Base-by-base conservation (phyloP, 495 filamentous ascomycete species). In the Aspergillus coremiiformis region DNA sequence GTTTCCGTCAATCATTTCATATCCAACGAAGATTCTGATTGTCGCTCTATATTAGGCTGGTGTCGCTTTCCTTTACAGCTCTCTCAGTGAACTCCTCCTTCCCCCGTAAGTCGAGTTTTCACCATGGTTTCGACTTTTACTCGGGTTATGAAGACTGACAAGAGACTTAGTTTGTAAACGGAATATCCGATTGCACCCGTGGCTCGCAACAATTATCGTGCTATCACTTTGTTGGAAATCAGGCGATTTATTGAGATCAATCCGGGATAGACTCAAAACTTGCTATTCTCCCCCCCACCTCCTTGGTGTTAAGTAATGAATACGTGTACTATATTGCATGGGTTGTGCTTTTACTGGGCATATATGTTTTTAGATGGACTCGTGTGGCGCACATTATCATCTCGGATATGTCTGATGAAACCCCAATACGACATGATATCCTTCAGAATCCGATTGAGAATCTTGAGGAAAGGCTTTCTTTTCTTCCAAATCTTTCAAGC, bases 21-120 rank as follows among this genome's bases (percentile, higher is more conserved):
- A 7, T n/a, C 23, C 27, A 10, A 20, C 26, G 32, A 51, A 55
- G 19, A 26, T 39, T 39, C 62, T 68, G 55, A 65, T 44, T 27
- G 15, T 52, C 37, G 26, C 21, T 7, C 32, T 39, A 19, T 10
- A 62, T 14, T 58, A 89, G 85, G 81, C 77, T 57, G 84, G 84
- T 53, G 78, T 90, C 42, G 81, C 85, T 44, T 86, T 90, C 73
- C 73, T 90, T 56, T 76, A 83, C 62, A 86, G 83, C 72, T 82
- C 80, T 61, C 85, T 84, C 78, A 78, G 78, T 77, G 85, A 88
- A 71, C 74, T 84, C 62, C 73, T 90, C 51, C 75, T 88, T 49
- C 85, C 86, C 60, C 82, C 83, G 82, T 90, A 70, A 78, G 79
- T 76, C 56, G 48, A 17, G 24, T 4, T 33, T 12, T 15, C 21